These are phyloP conservation scores for Tympanopsis confertula DNA, from an alignment of 2,329 filamentous ascomycete species.

Conservation along the genomic window DNA sequence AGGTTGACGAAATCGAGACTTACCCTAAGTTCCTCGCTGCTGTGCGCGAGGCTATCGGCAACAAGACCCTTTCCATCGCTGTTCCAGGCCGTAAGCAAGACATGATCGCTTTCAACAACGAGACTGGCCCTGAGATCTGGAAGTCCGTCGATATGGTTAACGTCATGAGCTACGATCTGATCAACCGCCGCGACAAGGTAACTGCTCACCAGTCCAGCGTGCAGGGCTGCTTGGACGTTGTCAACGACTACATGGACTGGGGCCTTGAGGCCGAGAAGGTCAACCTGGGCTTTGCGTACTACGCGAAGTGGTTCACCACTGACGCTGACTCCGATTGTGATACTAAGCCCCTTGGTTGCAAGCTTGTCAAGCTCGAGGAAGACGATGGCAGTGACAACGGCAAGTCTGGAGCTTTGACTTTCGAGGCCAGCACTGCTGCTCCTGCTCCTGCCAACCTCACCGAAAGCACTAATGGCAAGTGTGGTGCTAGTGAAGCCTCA, in stretches of 20 bases:
- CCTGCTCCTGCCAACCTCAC: constrained; percentile 12
- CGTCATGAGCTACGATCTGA: constrained; percentile 59
- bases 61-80: constrained; percentile 55
- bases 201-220: constrained; percentile 59
- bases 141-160: constrained; percentile 56
- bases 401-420: constrained; percentile 48
- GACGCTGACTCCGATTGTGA: constrained; percentile 23
- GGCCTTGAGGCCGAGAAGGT: constrained; percentile 38
- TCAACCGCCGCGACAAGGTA: constrained; percentile 54
- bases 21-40: constrained; percentile 44
- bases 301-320: constrained; percentile 54
- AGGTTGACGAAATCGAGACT: constrained; percentile 45
- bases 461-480: constrained; percentile 14
- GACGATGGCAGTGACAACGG: constrained; percentile 43
- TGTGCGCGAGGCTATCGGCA: constrained; percentile 32
- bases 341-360: constrained; percentile 35
- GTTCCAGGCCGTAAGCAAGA: constrained; percentile 53
- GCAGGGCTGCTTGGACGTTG: constrained; percentile 34
- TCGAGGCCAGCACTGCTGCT: constrained; percentile 16
- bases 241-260: constrained; percentile 46
- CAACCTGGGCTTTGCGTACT: constrained; percentile 57
- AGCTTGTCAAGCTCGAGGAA: constrained; percentile 44
- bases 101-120: constrained; percentile 53
- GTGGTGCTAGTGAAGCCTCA: constrained; percentile 13
- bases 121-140: constrained; percentile 45